Conservation (phyloP, 768 basidiomycete species). For the Gautieria morchelliformis region DNA sequence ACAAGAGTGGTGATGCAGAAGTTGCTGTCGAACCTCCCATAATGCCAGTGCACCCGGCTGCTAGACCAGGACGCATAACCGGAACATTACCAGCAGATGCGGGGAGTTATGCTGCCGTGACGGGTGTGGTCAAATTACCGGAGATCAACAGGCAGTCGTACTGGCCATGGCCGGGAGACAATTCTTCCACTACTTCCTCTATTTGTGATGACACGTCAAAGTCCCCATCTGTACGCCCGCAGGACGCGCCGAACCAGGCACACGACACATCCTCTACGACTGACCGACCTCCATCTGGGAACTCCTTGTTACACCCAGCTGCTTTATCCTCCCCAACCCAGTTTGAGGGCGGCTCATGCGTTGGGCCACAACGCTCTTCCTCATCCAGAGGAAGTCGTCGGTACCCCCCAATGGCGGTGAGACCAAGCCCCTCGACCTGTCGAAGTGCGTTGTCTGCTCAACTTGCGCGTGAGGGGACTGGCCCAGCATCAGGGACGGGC, state of each 20-base stretch:
- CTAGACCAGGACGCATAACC: neutral
- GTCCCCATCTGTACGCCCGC: neutral
- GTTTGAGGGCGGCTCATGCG: neutral
- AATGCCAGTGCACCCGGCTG: neutral
- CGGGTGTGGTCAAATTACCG: neutral
- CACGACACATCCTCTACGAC: too few species aligned
- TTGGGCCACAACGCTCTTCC: neutral
- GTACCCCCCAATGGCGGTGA: neutral
- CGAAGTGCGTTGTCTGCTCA: neutral
- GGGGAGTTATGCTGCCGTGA: constrained; percentile 8
- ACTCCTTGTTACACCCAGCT: neutral
- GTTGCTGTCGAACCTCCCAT: neutral
- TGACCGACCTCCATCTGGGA: neutral
- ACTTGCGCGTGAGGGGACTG: neutral
- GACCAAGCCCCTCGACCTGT: neutral
- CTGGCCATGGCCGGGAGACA: neutral
- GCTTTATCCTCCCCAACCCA: neutral
- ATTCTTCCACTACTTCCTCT: neutral
- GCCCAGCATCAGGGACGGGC: neutral
- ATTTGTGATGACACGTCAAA: neutral
- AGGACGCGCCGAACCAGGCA: neutral
- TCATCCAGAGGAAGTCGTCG: neutral
- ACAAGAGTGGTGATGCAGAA: too few species aligned
- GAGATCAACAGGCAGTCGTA: neutral
- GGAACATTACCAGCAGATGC: constrained; percentile 5